Base-by-base conservation (phyloP, 108 stramenopile genomes). In the Epithemia pelagica region DNA sequence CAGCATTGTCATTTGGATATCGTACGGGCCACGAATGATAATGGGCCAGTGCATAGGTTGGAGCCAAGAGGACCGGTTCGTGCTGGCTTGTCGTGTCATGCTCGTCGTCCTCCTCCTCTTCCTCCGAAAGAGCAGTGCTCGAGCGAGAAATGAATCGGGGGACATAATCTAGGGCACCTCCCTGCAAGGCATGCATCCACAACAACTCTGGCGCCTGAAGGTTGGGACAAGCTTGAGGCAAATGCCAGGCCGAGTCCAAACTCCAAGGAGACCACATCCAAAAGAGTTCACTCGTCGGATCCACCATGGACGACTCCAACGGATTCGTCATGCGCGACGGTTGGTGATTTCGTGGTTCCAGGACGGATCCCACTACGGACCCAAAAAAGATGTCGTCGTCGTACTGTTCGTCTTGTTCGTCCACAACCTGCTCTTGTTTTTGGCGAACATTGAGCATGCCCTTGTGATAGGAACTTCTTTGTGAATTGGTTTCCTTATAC, bases 131-230 rank as follows among this genome's bases (percentile, higher is more conserved):
- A 10, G 56, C 19, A 46, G 5, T 46, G 37, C 37, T 46, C 37
- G 37, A 46, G 10, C 5, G 15, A 15, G 37, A 15, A 10, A 46
- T 15, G 37, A 46, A 46, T 54, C 66, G 32, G 22, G 33, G 32
- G 31, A 31, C 66, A 58, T 92, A 92, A 33, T 92, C 88, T 18
- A 83, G 5, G n/a, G 66, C 63, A 27, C 86, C 82, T 61, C 91
- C 91, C 67, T 89, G 72, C 52, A 89, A 72, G 24, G 91, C 87
- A 52, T 64, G 76, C 15, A 83, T 57, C 86, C 87, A 92, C 8
- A 73, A 53, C 28, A 85, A 76, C 18, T 81, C 69, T 25, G 85
- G 75, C 26, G 74, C 59, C 67, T 88, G 80, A 32, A 74, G 74
- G 55, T 91, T 91, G 1, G 86, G 80, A 64, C 90, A 91, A 10